These are phyloP conservation scores for Hordeum pubiflorum DNA, from an alignment of 202 grass and related monocot genomes.

Conservation along the genomic window DNA sequence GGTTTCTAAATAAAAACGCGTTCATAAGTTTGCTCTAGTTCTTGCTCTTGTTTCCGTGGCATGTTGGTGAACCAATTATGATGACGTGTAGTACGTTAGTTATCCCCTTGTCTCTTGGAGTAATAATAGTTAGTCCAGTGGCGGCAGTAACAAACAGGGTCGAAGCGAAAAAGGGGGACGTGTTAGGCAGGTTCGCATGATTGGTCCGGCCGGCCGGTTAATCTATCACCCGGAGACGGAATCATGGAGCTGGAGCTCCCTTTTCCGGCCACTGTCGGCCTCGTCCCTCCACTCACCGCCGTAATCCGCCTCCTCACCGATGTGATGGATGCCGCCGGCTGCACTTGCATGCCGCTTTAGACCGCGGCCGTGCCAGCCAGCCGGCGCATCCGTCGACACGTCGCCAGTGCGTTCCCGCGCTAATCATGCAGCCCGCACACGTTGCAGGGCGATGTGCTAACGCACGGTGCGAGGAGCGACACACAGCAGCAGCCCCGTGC, in stretches of 20 bases:
- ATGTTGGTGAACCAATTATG: neutral
- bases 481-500: neutral
- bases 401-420: neutral
- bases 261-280: slow-evolving; percentile 29
- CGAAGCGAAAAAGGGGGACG: neutral
- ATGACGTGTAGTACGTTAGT: too few species aligned
- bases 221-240: neutral
- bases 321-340: neutral
- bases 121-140: neutral
- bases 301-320: slow-evolving; percentile 1
- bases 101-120: neutral
- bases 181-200: slow-evolving; percentile 38
- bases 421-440: neutral
- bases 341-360: slow-evolving; percentile 2
- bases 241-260: neutral
- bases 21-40: too few species aligned
- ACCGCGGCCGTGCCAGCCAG: neutral
- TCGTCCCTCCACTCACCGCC: slow-evolving; percentile 6
- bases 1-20: too few species aligned
- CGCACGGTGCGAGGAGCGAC: neutral
- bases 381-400: neutral
- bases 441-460: neutral
- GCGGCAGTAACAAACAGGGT: neutral
- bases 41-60: neutral
- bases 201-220: slow-evolving; percentile 8